Evolutionary conservation across 148 eudicot species (phyloP).

Genomic region (Chenopodium berlandieri): DNA sequence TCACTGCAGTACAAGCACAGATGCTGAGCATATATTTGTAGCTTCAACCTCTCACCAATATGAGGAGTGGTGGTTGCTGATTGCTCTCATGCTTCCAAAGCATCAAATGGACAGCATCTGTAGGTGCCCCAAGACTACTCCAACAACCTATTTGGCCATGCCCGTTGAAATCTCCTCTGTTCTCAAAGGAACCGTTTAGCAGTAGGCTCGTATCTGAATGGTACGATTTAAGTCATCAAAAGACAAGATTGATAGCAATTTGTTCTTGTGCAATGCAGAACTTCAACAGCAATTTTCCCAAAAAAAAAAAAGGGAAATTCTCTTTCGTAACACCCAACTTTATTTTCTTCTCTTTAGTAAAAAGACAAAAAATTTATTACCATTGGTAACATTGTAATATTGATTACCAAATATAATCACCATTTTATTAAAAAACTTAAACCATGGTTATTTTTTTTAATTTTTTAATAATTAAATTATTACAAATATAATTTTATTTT

Average conservation of each 20-base stretch:
- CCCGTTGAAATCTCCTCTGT: neutral
- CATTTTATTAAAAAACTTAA: too few relatives aligned
- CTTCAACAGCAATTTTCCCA: neutral
- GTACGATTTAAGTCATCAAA: neutral
- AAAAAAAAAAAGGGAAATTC: too few relatives aligned
- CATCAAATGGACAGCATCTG: neutral
- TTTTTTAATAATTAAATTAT: too few relatives aligned
- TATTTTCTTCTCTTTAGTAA: too few relatives aligned
- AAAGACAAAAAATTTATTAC: too few relatives aligned
- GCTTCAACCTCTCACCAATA: conserved; percentile 21
- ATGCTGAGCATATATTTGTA: conserved; percentile 32
- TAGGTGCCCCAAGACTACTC: neutral
- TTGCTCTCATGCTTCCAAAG: conserved; percentile 23
- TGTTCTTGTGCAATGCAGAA: neutral
- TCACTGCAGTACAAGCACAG: conserved; percentile 48
- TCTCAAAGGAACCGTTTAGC: neutral
- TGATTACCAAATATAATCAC: too few relatives aligned
- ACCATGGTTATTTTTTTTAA: too few relatives aligned
- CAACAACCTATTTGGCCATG: neutral
- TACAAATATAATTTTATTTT: too few relatives aligned
- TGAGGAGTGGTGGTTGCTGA: conserved; percentile 34
- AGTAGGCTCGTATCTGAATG: neutral
- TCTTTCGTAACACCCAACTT: too few relatives aligned
- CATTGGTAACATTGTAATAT: too few relatives aligned
- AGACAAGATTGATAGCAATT: neutral